Conservation (phyloP, 805 yeast genomes). For the Hanseniaspora pseudoguilliermondii region DNA sequence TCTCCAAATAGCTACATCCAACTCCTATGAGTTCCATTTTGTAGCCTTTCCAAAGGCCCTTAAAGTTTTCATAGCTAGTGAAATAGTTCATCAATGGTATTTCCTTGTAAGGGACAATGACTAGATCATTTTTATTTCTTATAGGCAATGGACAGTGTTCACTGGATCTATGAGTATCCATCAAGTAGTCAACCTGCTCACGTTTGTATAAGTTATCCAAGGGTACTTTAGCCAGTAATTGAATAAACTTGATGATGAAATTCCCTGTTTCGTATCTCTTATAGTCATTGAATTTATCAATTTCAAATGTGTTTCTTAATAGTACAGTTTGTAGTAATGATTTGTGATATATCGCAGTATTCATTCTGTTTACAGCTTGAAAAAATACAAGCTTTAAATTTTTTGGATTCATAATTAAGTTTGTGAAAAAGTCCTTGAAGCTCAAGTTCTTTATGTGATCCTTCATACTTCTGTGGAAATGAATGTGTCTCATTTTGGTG, state of each 20-base stretch:
- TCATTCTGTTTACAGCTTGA: conserved; percentile 50
- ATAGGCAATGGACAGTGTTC: conserved; percentile 31
- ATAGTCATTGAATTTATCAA: conserved; percentile 57
- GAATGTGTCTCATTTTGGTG: conserved; percentile 27
- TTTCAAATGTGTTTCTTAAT: conserved; percentile 40
- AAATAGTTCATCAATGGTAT: conserved; percentile 36
- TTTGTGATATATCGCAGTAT: conserved; percentile 47
- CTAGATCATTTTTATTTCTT: conserved; percentile 33
- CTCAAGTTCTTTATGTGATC: conserved; percentile 42
- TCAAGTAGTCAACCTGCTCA: conserved; percentile 60
- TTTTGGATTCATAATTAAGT: conserved; percentile 24
- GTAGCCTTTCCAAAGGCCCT: conserved; percentile 77
- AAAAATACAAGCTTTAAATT: conserved; percentile 56
- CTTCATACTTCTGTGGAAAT: conserved; percentile 52
- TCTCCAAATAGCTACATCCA: conserved; percentile 71
- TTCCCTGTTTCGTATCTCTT: conserved; percentile 44
- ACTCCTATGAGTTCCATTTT: conserved; percentile 68
- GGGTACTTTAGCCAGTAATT: conserved; percentile 68
- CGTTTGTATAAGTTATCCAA: conserved; percentile 75
- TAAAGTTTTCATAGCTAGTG: conserved; percentile 19
- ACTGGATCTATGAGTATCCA: conserved; percentile 23
- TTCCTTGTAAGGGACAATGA: conserved; percentile 20
- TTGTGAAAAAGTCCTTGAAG: conserved; percentile 26
- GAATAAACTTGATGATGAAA: conserved; percentile 49
- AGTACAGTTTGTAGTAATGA: conserved; percentile 50